These are phyloP conservation scores for Leavenworthia alabamica DNA, from an alignment of 345 rosid genomes.

Conservation along the genomic window DNA sequence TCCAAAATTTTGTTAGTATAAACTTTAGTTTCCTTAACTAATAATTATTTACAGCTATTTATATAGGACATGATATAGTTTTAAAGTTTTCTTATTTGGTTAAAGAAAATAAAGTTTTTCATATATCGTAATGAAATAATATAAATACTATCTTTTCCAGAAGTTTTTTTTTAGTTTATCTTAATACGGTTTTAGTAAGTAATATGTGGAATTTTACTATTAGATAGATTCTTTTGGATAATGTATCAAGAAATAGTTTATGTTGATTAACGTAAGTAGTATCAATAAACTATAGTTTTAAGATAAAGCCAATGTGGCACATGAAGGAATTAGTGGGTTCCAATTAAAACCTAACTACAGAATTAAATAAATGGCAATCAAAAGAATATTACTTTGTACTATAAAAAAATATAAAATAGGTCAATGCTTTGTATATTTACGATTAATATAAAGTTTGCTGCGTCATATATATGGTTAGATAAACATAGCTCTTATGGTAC, in stretches of 20 bases:
- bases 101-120: no score
- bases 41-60: not conserved
- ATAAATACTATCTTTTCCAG: not conserved
- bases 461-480: not conserved
- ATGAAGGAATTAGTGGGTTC: slow-evolving; percentile 18
- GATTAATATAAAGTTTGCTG: not conserved
- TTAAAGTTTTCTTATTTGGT: no score
- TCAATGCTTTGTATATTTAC: not conserved
- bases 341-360: not conserved
- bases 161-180: not conserved
- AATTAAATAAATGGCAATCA: not conserved
- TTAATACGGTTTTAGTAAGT: not conserved
- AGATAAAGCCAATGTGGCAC: slow-evolving; percentile 2
- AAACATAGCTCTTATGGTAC: not conserved
- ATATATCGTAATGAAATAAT: not conserved
- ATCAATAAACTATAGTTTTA: not conserved
- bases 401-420: not conserved
- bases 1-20: not conserved
- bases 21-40: not conserved
- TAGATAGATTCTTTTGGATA: not conserved
- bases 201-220: not conserved
- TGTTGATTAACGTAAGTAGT: not conserved
- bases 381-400: slow-evolving; percentile 17
- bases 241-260: not conserved
- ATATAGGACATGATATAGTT: no score